Conservation (phyloP, 305 asterid genomes). For the Fraxinus latifolia region DNA sequence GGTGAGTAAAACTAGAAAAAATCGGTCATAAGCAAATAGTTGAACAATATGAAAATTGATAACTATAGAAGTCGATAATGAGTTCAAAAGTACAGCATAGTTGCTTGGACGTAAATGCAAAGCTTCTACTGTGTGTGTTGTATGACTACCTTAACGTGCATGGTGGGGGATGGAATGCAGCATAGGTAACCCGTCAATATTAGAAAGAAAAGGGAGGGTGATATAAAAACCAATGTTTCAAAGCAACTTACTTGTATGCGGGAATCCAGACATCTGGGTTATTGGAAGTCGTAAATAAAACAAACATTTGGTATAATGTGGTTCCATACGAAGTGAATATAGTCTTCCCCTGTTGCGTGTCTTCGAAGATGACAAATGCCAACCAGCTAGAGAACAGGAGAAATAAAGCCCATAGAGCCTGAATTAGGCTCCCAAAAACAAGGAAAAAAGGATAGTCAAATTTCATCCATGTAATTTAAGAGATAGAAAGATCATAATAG, state of each 20-base stretch:
- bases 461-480: background rate
- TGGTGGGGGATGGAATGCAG: background rate
- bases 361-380: slow-evolving; percentile 94
- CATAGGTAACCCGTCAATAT: slow-evolving; percentile 19
- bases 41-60: background rate
- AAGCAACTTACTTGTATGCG: slow-evolving; percentile 78
- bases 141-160: background rate
- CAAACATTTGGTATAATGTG: slow-evolving; percentile 83
- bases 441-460: slow-evolving; percentile 12
- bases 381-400: slow-evolving; percentile 92
- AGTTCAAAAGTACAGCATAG: background rate
- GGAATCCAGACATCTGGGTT: slow-evolving; percentile 99
- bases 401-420: slow-evolving; percentile 82
- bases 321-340: slow-evolving; percentile 64
- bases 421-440: slow-evolving; percentile 28
- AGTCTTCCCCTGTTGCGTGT: slow-evolving; percentile 78
- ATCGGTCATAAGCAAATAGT: background rate
- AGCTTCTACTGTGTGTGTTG: background rate
- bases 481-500: background rate
- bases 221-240: slow-evolving; percentile 1
- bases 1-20: slow-evolving; percentile 19
- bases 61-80: background rate
- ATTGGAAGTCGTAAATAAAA: slow-evolving; percentile 94
- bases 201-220: slow-evolving; percentile 15
- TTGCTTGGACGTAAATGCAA: background rate